These are phyloP conservation scores for Candida bentonensis DNA, from an alignment of 805 yeast genomes.

Conservation along the genomic window DNA sequence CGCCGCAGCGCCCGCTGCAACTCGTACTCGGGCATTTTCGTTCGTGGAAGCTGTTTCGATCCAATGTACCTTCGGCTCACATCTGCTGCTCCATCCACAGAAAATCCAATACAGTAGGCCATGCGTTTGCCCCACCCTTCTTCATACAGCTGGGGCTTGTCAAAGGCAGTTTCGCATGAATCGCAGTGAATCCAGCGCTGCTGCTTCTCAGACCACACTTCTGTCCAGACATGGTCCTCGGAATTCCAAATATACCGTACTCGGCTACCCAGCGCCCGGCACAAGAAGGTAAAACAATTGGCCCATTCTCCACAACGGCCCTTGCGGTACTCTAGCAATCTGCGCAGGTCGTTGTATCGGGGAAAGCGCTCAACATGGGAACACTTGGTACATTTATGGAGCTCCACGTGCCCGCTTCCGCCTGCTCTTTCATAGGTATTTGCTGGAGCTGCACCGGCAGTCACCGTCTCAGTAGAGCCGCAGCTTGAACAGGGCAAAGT, in stretches of 20 bases:
- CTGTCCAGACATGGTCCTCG: constrained; percentile 95
- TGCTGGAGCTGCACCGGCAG: constrained; percentile 30
- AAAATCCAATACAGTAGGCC: constrained; percentile 73
- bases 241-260: constrained; percentile 71
- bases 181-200: constrained; percentile 76
- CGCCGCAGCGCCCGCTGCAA: constrained; percentile 23
- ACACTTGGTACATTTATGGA: constrained; percentile 49
- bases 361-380: constrained; percentile 43
- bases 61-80: constrained; percentile 55
- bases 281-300: constrained; percentile 57
- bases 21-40: constrained; percentile 28
- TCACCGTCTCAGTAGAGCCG: constrained; percentile 27
- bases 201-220: constrained; percentile 49
- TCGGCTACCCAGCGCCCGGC: constrained; percentile 50
- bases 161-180: constrained; percentile 75
- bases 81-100: constrained; percentile 46
- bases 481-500: constrained; percentile 49
- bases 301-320: constrained; percentile 98
- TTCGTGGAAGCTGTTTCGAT: constrained; percentile 33
- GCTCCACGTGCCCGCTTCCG: constrained; percentile 50
- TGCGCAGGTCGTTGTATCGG: constrained; percentile 55
- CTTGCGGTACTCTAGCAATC: constrained; percentile 41
- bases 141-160: constrained; percentile 64
- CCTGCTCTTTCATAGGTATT: constrained; percentile 28
- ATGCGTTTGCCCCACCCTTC: constrained; percentile 88